These are phyloP conservation scores for Metarhizium brunneum DNA, from an alignment of 2,329 filamentous ascomycete species.

Conservation along the genomic window DNA sequence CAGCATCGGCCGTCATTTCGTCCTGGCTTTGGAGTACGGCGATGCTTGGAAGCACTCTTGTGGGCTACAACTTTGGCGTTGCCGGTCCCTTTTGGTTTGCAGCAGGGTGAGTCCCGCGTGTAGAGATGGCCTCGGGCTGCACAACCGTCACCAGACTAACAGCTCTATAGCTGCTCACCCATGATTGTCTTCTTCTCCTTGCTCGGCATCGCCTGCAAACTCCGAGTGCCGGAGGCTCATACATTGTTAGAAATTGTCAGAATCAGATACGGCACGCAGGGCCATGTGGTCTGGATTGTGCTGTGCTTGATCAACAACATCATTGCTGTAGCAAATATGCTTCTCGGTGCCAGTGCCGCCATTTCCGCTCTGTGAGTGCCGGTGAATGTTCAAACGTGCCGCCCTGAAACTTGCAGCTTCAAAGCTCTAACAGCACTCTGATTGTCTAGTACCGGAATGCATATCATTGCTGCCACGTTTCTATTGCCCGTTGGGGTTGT, in stretches of 20 bases:
- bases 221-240: constrained; percentile 37
- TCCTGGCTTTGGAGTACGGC: constrained; percentile 47
- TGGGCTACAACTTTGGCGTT: constrained; percentile 45
- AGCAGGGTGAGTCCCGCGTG: constrained; percentile 26
- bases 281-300: constrained; percentile 42
- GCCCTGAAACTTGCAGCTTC: too few species aligned
- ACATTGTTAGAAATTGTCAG: constrained; percentile 44
- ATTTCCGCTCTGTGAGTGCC: constrained; percentile 23
- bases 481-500: constrained; percentile 29
- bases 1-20: constrained; percentile 43
- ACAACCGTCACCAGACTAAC: not conserved
- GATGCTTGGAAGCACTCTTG: constrained; percentile 37
- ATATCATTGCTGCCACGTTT: constrained; percentile 40
- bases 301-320: constrained; percentile 41
- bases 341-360: constrained; percentile 29
- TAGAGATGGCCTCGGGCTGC: not conserved
- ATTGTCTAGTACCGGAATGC: constrained; percentile 32
- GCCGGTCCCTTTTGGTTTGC: constrained; percentile 50
- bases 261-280: constrained; percentile 37
- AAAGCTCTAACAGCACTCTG: too few species aligned
- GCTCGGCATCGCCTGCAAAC: constrained; percentile 23
- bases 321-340: constrained; percentile 43
- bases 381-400: too few species aligned
- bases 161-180: constrained; percentile 28
- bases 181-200: constrained; percentile 45